Conservation (phyloP, 2,329 filamentous ascomycete species). For the Cytospora leucostoma region DNA sequence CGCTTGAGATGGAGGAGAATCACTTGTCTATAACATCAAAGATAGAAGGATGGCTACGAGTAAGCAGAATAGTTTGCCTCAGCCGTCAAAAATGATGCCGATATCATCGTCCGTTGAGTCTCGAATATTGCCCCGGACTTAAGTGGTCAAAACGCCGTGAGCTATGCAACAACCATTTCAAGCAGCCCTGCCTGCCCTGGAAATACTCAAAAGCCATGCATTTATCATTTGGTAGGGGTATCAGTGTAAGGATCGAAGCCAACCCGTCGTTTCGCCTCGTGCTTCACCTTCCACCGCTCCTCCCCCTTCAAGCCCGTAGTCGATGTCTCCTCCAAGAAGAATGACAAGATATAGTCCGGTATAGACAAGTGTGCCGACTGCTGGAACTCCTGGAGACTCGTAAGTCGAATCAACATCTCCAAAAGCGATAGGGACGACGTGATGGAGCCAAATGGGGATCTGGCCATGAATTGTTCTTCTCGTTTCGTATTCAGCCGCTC, state of each 20-base stretch:
- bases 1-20: too few species aligned
- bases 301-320: conserved; percentile 52
- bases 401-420: conserved; percentile 84
- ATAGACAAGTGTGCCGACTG: conserved; percentile 88
- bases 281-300: conserved; percentile 46
- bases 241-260: conserved; percentile 61
- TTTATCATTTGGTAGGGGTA: conserved; percentile 35
- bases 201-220: conserved; percentile 9
- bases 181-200: background rate
- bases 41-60: too few species aligned
- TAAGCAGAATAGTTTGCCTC: too few species aligned
- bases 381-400: conserved; percentile 87
- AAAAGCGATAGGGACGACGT: conserved; percentile 69
- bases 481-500: conserved; percentile 19
- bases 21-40: too few species aligned
- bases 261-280: conserved; percentile 50
- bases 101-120: background rate
- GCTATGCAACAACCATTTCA: background rate
- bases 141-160: background rate
- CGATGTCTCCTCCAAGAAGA: conserved; percentile 72
- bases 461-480: conserved; percentile 39
- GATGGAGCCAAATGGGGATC: conserved; percentile 54
- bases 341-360: conserved; percentile 83
- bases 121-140: too few species aligned
- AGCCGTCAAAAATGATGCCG: background rate